Base-by-base conservation (phyloP, 2,329 filamentous ascomycete species). In the Fusarium napiforme region DNA sequence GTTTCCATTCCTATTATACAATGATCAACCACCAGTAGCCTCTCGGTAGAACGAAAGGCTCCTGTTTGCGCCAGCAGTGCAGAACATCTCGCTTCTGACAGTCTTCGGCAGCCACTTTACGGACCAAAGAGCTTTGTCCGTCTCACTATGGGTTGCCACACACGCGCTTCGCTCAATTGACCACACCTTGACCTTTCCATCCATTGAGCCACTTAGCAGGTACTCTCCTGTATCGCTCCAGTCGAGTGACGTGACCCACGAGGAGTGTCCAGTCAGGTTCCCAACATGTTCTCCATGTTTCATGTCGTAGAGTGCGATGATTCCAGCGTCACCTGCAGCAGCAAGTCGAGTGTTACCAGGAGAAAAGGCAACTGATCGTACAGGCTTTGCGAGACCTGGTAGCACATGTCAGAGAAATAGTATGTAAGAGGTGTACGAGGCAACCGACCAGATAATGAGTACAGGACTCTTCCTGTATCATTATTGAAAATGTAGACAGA, bases 171-270 rank as follows among this genome's bases (percentile, higher is more conserved):
- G 89, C 77, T 97, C 95, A 67, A 98, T 89, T 36, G 94, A 96
- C 96, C 96, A 99, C 36, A 98, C 93, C 83, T 97, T 98, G 69
- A 93, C 94, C 82, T 97, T 98, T 42, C 96, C 96, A 79, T 98
- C 95, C 81, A 97, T 94, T 4, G 93, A 91, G 53, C 94, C 94
- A 78, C 93, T 97, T 6, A 98, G 87, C 18, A 99, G 85, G 81
- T 93, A 97, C 83, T 98, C 96, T 53, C 96, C 96, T 9, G 93
- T 97, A 78, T 93, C 90, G 81, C 92, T 98, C 94, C 96, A 99
- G 81, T 97, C 94, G 47, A 98, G 86, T 37, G 93, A 93, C 69
- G 96, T 93, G 74, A 99, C 91, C 96, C 96, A 99, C 9, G 93
- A 92, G 2, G 90, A 88, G 80, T 96, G 93, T 2, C 93, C 94